Evolutionary conservation across 176 grass and related monocot genomes (phyloP), one percentile per base, ranked within the genome.

Genomic region (Melocanna baccifera): DNA sequence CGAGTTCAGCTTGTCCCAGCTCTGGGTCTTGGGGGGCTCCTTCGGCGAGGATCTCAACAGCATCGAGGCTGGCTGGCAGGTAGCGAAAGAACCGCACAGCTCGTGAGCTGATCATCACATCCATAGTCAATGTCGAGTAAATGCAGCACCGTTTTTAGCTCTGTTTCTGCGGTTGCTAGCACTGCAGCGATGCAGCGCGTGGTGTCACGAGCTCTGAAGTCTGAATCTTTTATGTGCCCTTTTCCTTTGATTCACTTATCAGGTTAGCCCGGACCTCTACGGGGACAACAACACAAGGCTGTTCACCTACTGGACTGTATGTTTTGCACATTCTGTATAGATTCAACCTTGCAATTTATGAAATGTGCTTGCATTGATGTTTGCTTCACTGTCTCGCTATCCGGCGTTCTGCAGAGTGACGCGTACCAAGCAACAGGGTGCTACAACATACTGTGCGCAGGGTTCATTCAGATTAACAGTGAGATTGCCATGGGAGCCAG

Each of bases 21-120:
- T 98, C 56, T 98, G 93, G 96, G 91, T 98, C 75, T 81, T 95
- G 50, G 93, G 91, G 47, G 96, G 91, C 1, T 94, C 91, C 62
- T 97, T 97, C 4, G 91, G 89, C 40, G 82, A 90, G 79, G 91
- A 98, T 75, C 89, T 95, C 53, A 98, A 95, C 87, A 98, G 89
- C 83, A 94, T 98, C 32, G 96, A 98, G 87, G 96, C 89, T 47
- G 96, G 96, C 32, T 98, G 93, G 96, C 93, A 98, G 93, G 96
- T 98, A 87, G 13, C 15, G 62, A 76, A 28, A 81, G 15, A 87
- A 40, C 81, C 52, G 0, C 73, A 25, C 20, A 57, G 18, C 63
- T 76, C 75, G 58, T 84, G 62, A 92, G 69, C 81, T 69, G 14
- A 64, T 18, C 5, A 18, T 68, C 42, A 61, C 32, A 55, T 69